Evolutionary conservation across 1,284 basidiomycete species (phyloP).

Genomic region (Rhodotorula sp.): DNA sequence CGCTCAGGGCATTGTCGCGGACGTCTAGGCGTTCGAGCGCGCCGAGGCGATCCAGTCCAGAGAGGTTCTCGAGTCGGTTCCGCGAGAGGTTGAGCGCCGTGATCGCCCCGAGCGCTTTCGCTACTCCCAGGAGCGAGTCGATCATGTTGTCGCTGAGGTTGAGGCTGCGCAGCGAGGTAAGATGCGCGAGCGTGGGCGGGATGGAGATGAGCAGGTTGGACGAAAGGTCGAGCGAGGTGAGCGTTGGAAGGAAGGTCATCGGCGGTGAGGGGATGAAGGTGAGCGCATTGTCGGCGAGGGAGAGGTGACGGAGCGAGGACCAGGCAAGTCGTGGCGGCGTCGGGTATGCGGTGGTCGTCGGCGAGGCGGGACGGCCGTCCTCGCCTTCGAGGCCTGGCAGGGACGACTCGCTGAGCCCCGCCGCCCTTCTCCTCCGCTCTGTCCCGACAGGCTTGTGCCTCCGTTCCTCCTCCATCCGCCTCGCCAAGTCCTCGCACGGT

Average conservation of each 20-base stretch:
- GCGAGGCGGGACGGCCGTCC: slow-evolving; percentile 46
- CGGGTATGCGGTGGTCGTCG: slow-evolving; percentile 48
- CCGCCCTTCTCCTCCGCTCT: slow-evolving; percentile 5
- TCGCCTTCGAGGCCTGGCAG: not conserved
- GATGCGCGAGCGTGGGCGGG: slow-evolving; percentile 65
- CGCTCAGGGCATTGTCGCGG: slow-evolving; percentile 76
- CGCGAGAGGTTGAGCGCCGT: slow-evolving; percentile 72
- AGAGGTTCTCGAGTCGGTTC: slow-evolving; percentile 90
- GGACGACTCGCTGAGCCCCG: slow-evolving; percentile 50
- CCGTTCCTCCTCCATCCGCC: slow-evolving; percentile 52
- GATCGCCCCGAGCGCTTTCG: slow-evolving; percentile 72
- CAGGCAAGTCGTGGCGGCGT: slow-evolving; percentile 68
- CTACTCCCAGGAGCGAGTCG: slow-evolving; percentile 87
- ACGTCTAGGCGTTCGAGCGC: slow-evolving; percentile 84
- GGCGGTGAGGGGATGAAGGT: slow-evolving; percentile 70
- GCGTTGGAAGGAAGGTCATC: slow-evolving; percentile 58
- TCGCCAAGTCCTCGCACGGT: slow-evolving; percentile 70
- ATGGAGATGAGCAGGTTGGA: slow-evolving; percentile 53
- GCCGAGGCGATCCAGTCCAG: slow-evolving; percentile 83
- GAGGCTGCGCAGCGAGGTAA: slow-evolving; percentile 78
- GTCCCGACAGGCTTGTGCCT: slow-evolving; percentile 17
- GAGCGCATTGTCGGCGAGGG: slow-evolving; percentile 76
- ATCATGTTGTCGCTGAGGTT: slow-evolving; percentile 95
- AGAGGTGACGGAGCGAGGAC: slow-evolving; percentile 74
- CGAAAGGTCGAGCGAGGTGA: slow-evolving; percentile 52